A percentile compares a stretch with the other conserved stretches of the same genome.
These are phyloP conservation scores for Pseudocercospora pini-densiflorae DNA, from an alignment of 2,329 filamentous ascomycete genomes.

Conservation along the genomic window DNA sequence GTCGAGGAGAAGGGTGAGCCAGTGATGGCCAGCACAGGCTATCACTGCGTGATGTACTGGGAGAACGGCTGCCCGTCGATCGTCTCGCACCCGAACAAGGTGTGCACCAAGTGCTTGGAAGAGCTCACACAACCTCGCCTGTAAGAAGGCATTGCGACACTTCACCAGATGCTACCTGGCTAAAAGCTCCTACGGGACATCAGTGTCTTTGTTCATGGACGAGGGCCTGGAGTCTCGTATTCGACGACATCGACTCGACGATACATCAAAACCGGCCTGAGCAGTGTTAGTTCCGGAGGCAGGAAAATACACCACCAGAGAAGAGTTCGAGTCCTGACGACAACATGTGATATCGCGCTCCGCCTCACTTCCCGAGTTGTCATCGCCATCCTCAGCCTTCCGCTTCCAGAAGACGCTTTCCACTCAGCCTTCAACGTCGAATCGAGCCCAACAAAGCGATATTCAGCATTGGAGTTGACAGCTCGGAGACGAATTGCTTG, in stretches of 20 bases:
- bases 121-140: conserved; percentile 2
- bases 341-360: no score
- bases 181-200: background rate
- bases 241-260: background rate
- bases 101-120: conserved; percentile 1
- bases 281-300: background rate
- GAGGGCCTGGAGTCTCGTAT: background rate
- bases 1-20: background rate
- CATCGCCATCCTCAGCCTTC: no score
- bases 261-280: no score
- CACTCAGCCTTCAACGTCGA: no score
- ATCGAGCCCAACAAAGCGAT: no score
- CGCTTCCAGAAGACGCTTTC: no score
- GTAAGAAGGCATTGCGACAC: background rate
- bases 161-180: background rate
- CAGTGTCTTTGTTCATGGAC: background rate
- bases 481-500: no score
- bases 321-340: background rate
- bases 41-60: background rate
- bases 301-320: no score
- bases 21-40: background rate
- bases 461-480: no score
- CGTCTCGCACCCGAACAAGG: background rate
- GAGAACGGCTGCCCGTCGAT: background rate
- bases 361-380: no score